Conservation (phyloP, 2,329 filamentous ascomycete genomes). For the Fusarium pseudocircinatum region DNA sequence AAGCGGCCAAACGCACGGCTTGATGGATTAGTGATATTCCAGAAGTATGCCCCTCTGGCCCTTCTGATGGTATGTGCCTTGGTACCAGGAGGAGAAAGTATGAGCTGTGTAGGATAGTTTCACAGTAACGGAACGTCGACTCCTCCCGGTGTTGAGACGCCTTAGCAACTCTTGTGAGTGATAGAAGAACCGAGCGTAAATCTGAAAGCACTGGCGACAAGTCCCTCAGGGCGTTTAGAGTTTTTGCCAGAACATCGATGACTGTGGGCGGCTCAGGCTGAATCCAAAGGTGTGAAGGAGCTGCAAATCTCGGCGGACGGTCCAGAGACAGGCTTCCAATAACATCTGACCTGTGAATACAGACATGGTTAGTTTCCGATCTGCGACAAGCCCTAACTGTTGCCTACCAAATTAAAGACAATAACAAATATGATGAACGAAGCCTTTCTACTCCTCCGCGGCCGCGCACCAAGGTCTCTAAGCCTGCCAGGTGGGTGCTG, state of each 20-base stretch:
- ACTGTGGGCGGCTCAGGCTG: background rate
- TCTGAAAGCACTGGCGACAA: background rate
- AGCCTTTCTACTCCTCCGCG: background rate
- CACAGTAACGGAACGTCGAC: background rate
- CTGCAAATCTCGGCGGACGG: background rate
- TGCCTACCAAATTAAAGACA: background rate
- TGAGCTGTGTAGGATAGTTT: background rate
- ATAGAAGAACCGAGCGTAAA: background rate
- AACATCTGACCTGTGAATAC: background rate
- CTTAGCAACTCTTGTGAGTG: background rate
- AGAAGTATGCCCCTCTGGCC: background rate
- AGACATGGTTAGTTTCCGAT: background rate
- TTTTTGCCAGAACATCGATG: background rate
- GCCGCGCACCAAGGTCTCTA: background rate
- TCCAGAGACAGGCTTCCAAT: background rate
- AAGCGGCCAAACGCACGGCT: background rate
- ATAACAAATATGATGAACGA: background rate
- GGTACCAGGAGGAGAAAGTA: background rate
- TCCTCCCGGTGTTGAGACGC: background rate
- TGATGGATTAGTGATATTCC: background rate
- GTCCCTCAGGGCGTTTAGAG: background rate
- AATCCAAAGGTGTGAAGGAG: background rate
- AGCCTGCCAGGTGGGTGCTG: background rate
- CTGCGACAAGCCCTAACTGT: rapidly evolving
- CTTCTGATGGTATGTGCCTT: background rate